phyloP scores from a whole-genome alignment of 2,329 filamentous ascomycete genomes.

The Phaeophleospora eucalypticola region DNA sequence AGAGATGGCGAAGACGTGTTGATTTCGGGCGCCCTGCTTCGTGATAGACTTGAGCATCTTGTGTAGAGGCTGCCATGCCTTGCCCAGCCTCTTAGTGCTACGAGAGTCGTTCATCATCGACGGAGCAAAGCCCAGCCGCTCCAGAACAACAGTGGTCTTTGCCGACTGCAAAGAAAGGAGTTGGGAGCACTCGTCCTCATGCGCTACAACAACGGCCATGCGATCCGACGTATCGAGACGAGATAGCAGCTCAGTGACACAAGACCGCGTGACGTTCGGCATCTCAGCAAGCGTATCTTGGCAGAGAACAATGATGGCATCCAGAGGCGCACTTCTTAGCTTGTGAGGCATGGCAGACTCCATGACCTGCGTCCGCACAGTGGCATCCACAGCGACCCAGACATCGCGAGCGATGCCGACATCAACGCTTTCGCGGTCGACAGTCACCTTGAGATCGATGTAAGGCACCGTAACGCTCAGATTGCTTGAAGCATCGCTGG shows the following conservation, averaged over 20 bases:
- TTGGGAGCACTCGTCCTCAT: slow-evolving; percentile 11
- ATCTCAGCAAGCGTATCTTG: not conserved
- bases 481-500: not conserved
- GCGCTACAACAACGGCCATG: not conserved
- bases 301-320: slow-evolving; percentile 13
- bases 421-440: slow-evolving; percentile 25
- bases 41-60: slow-evolving; percentile 5
- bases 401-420: slow-evolving; percentile 20
- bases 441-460: slow-evolving; percentile 22
- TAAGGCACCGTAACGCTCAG: slow-evolving; percentile 20
- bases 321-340: slow-evolving; percentile 7
- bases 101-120: slow-evolving; percentile 1
- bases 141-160: slow-evolving; percentile 12
- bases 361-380: slow-evolving; percentile 20
- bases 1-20: slow-evolving; percentile 15
- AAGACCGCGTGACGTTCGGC: not conserved
- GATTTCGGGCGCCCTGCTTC: slow-evolving; percentile 4
- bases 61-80: slow-evolving; percentile 9
- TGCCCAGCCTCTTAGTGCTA: not conserved
- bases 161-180: slow-evolving; percentile 15
- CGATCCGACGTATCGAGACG: not conserved
- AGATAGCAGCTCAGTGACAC: not conserved
- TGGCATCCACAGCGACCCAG: slow-evolving; percentile 31
- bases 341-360: not conserved
- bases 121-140: slow-evolving; percentile 15